Percentiles rank a stretch among this genome's conserved stretches.
These are phyloP conservation scores for Alternaria brassicae DNA, from an alignment of 2,329 filamentous ascomycete genomes.

Conservation along the genomic window DNA sequence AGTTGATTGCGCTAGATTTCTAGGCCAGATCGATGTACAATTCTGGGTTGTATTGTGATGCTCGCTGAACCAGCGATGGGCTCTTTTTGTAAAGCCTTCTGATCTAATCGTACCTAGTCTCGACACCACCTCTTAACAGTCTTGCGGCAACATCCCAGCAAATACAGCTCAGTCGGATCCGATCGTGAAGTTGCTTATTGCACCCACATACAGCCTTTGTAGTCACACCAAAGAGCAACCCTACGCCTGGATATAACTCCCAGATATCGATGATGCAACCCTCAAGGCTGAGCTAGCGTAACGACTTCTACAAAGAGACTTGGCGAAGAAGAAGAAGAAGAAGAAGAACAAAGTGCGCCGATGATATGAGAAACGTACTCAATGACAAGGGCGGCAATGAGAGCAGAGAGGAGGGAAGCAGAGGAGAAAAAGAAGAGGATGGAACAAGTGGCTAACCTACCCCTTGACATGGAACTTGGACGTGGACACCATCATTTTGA, in stretches of 20 bases:
- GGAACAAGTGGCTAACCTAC: background rate
- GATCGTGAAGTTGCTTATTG: background rate
- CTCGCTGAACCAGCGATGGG: background rate
- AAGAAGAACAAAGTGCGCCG: background rate
- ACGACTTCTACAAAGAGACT: background rate
- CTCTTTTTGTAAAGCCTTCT: slow-evolving; percentile 1
- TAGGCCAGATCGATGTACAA: background rate
- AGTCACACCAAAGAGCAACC: background rate
- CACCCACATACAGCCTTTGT: background rate
- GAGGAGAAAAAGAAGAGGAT: background rate
- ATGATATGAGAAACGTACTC: background rate
- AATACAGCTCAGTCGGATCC: slow-evolving; percentile 1
- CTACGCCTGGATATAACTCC: background rate
- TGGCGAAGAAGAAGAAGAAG: slow-evolving; percentile 1
- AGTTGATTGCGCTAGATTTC: background rate
- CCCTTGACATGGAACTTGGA: slow-evolving; percentile 7
- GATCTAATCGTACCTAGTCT: slow-evolving; percentile 8
- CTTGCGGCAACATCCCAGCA: slow-evolving; percentile 9
- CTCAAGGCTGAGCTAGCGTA: background rate
- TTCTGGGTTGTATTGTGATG: background rate
- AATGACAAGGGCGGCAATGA: background rate
- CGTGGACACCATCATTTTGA: slow-evolving; percentile 10
- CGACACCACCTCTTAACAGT: slow-evolving; percentile 9
- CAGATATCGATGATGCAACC: background rate
- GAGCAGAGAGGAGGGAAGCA: background rate